These are phyloP conservation scores for Scedosporium apiospermum DNA, from an alignment of 2,329 filamentous ascomycete genomes.

Conservation along the genomic window DNA sequence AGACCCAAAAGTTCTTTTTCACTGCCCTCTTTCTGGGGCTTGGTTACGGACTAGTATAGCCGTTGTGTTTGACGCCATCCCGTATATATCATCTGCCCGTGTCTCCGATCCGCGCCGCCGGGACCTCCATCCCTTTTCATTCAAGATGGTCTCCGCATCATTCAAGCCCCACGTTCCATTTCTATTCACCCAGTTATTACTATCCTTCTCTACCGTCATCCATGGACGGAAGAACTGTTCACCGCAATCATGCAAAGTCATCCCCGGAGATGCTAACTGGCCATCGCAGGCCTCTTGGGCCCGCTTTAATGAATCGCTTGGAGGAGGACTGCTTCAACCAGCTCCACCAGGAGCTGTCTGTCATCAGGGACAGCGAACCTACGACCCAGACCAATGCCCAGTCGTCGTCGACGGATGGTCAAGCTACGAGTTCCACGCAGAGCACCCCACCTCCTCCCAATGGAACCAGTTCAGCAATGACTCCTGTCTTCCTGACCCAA, in stretches of 20 bases:
- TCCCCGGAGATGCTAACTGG: slow-evolving; percentile 31
- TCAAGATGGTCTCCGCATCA: neutral
- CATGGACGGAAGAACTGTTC: slow-evolving; percentile 1
- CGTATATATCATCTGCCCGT: neutral
- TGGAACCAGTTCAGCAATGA: slow-evolving; percentile 33
- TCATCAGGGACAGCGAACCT: slow-evolving; percentile 6
- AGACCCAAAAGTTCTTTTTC: too few species aligned
- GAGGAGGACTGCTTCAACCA: slow-evolving; percentile 28
- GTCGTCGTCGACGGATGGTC: neutral
- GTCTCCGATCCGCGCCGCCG: neutral
- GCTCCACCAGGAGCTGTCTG: slow-evolving; percentile 16
- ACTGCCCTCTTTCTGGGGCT: too few species aligned
- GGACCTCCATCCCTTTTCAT: neutral
- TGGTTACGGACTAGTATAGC: too few species aligned
- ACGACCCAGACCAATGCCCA: slow-evolving; percentile 10
- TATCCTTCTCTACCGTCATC: neutral
- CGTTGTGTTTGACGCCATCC: too few species aligned
- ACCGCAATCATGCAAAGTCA: slow-evolving; percentile 27
- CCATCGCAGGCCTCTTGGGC: slow-evolving; percentile 31
- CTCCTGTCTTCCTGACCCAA: slow-evolving; percentile 30
- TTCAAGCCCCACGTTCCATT: neutral
- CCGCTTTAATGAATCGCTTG: slow-evolving; percentile 28
- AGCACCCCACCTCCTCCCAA: slow-evolving; percentile 10
- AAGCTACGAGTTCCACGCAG: slow-evolving; percentile 3
- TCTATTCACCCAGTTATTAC: neutral